Base-by-base conservation (phyloP, 2,329 filamentous ascomycete genomes). In the Talaromyces rugulosus region DNA sequence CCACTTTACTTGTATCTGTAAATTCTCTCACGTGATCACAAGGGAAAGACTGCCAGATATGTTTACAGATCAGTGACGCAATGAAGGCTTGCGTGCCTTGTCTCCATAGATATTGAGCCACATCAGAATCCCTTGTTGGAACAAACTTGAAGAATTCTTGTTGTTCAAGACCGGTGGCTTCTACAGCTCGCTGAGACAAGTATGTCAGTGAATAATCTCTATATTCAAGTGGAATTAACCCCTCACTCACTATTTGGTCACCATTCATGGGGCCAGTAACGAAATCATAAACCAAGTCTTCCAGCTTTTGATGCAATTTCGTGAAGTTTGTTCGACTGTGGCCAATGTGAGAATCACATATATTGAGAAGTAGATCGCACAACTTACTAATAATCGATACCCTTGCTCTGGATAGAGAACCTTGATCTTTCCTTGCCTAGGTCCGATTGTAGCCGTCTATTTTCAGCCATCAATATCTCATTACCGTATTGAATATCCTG, bases 81-180 rank as follows among this genome's bases (percentile, higher is more conserved):
- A 44, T 56, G 40, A 16, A 56, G 18, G 54, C 31, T 18, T 44
- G 54, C 30, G 54, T 36, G 18, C 54, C 54, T 18, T 34, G 54
- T 28, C 34, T 42, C 54, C 54, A 56, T 2, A 56, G 54, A 44
- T 44, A 56, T 30, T 42, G 54, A 11, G 54, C 54, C 34, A 56
- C 54, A 23, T 9, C n/a, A 23, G 34, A 27, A 16, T 36, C 16
- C 27, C 54, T 42, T 30, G 31, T 44, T 16, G 54, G 54, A 27
- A 56, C 54, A 27, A 56, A 56, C 31, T 56, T 56, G 34, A 56
- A 56, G 34, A 56, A 27, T 11, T 56, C 54, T 56, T 56, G 54
- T 34, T 56, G 23, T 56, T 44, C 54, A 14, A 56, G 34, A 12
- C 18, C 9, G 8, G 34, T 36, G 27, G 31, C 34, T 16, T 56